Evolutionary conservation across 805 yeast genomes (phyloP).

Genomic region (Maudiozyma barnettii): DNA sequence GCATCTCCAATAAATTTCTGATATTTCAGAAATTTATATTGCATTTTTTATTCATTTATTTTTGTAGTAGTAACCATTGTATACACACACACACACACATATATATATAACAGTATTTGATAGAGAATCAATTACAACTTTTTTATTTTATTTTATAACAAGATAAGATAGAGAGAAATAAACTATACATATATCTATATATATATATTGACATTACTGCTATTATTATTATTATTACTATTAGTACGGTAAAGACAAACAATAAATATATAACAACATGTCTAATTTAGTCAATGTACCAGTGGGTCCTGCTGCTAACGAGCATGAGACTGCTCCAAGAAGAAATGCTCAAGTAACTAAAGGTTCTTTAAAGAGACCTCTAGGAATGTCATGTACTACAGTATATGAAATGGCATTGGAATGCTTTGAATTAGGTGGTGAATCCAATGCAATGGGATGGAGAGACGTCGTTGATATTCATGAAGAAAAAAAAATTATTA

Average conservation of each 20-base stretch:
- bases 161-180: too few relatives aligned
- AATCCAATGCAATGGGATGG: conserved; percentile 58
- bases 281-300: conserved; percentile 36
- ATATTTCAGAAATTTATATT: too few relatives aligned
- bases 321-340: conserved; percentile 79
- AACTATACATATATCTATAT: background rate
- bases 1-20: too few relatives aligned
- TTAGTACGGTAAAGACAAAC: background rate
- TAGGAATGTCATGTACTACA: conserved; percentile 53
- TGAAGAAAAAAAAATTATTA: conserved; percentile 63
- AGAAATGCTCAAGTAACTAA: conserved; percentile 42
- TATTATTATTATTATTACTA: too few relatives aligned
- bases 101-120: too few relatives aligned
- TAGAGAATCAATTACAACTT: too few relatives aligned
- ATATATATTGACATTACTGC: too few relatives aligned
- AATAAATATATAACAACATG: conserved; percentile 7
- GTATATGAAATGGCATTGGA: conserved; percentile 61
- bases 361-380: conserved; percentile 49
- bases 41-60: too few relatives aligned
- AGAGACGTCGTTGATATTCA: conserved; percentile 69
- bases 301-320: conserved; percentile 56
- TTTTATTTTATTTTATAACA: too few relatives aligned
- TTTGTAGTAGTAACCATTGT: too few relatives aligned
- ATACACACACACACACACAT: too few relatives aligned
- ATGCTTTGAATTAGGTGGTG: conserved; percentile 48